Evolutionary conservation across 345 rosid genomes (phyloP).

Genomic region (Cardamine chenopodiifolia): DNA sequence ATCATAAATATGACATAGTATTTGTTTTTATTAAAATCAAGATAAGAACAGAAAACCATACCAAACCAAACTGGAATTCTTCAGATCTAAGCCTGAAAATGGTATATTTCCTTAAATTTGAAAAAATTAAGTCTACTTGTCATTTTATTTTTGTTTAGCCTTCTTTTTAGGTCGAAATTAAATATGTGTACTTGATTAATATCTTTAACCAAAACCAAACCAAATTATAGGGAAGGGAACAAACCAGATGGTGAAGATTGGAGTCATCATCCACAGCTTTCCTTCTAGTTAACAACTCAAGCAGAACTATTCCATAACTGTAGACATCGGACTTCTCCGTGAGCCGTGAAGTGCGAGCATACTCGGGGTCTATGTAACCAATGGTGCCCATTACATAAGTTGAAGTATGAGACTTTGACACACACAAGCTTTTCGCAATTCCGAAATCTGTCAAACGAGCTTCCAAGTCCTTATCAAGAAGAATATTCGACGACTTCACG

Average conservation of each 20-base stretch:
- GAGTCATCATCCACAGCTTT: slow-evolving; percentile 90
- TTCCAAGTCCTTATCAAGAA: slow-evolving; percentile 84
- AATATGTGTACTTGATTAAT: too few species aligned
- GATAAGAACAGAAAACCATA: background rate
- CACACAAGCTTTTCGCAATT: slow-evolving; percentile 83
- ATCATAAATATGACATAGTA: background rate
- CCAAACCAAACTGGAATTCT: too few species aligned
- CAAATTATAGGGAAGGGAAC: slow-evolving; percentile 29
- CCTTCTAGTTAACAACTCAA: slow-evolving; percentile 86
- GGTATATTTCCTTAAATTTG: background rate
- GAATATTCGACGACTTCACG: slow-evolving; percentile 87
- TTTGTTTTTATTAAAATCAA: background rate
- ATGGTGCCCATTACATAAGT: slow-evolving; percentile 93
- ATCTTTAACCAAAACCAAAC: background rate
- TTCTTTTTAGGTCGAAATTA: too few species aligned
- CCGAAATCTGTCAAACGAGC: slow-evolving; percentile 98
- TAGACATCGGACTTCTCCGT: slow-evolving; percentile 97
- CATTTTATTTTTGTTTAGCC: too few species aligned
- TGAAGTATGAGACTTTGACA: slow-evolving; percentile 79
- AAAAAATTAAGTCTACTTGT: too few species aligned
- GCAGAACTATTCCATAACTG: slow-evolving; percentile 87
- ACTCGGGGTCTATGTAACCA: slow-evolving; percentile 96
- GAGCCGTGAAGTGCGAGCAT: slow-evolving; percentile 91
- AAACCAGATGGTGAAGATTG: slow-evolving; percentile 91
- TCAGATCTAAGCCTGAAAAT: too few species aligned